Percentiles rank a stretch among this genome's conserved stretches.
Evolutionary conservation across 2,329 filamentous ascomycete species (phyloP).

Genomic region (Cladophialophora yegresii): DNA sequence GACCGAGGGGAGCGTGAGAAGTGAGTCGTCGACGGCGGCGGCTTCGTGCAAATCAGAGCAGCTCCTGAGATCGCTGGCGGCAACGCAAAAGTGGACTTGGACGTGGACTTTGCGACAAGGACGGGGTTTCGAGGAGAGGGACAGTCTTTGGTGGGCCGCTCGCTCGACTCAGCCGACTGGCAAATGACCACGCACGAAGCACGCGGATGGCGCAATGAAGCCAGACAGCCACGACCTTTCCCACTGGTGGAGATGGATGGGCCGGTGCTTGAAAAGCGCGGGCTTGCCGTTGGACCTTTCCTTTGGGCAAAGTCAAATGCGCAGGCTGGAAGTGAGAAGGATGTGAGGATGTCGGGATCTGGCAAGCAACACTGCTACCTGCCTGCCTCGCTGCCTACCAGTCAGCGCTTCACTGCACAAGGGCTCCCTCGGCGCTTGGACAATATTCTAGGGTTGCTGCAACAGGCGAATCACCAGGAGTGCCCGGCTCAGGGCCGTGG

Average conservation of each 20-base stretch:
- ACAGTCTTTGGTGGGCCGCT: not conserved
- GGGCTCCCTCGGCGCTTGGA: conserved; percentile 12
- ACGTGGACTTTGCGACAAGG: conserved; percentile 20
- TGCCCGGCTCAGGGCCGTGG: not conserved
- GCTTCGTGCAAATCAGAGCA: conserved; percentile 13
- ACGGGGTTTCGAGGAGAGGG: conserved; percentile 6
- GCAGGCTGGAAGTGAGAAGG: not conserved
- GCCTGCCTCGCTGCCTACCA: not conserved
- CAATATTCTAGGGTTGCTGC: conserved; percentile 10
- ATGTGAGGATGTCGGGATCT: not conserved
- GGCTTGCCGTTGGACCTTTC: not conserved
- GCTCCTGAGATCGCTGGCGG: conserved; percentile 15
- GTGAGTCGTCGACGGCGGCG: conserved; percentile 3
- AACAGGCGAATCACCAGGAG: conserved; percentile 15
- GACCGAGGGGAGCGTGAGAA: not conserved
- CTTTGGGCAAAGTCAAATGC: not conserved
- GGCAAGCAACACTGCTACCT: not conserved
- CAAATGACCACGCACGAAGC: conserved; percentile 15
- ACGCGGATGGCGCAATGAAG: conserved; percentile 30
- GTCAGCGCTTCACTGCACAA: not conserved
- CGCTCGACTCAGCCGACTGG: not conserved
- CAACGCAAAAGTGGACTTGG: conserved; percentile 15
- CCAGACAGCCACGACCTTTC: conserved; percentile 7
- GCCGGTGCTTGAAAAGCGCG: not conserved
- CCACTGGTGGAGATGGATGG: conserved; percentile 15